These are phyloP conservation scores for Moniliophthora roreri DNA, from an alignment of 1,284 basidiomycete species.

Conservation along the genomic window DNA sequence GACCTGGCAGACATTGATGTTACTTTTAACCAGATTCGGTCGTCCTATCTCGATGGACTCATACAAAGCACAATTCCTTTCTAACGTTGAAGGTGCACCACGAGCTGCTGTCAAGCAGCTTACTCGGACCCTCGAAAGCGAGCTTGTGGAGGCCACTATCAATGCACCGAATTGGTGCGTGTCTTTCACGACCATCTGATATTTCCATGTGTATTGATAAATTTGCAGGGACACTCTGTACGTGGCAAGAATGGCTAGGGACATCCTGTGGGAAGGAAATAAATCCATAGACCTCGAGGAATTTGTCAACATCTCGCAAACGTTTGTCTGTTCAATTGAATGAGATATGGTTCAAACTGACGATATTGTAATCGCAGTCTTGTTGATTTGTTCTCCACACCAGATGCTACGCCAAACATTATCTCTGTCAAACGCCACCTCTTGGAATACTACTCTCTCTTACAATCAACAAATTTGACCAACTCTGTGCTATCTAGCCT, in stretches of 20 bases:
- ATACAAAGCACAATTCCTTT: conserved; percentile 80
- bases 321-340: conserved; percentile 54
- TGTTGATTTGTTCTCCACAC: conserved; percentile 80
- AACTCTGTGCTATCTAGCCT: conserved; percentile 81
- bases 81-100: conserved; percentile 61
- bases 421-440: conserved; percentile 66
- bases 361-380: conserved; percentile 46
- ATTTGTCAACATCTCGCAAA: conserved; percentile 85
- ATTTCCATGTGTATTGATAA: conserved; percentile 16
- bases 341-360: conserved; percentile 20
- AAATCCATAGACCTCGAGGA: conserved; percentile 74
- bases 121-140: conserved; percentile 71
- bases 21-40: conserved; percentile 62
- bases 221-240: conserved; percentile 77
- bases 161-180: conserved; percentile 92
- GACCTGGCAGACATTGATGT: neutral
- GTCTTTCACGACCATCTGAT: conserved; percentile 11
- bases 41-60: conserved; percentile 74
- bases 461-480: conserved; percentile 78
- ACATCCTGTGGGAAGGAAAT: conserved; percentile 85
- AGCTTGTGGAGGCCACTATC: conserved; percentile 77
- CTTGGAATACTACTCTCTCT: conserved; percentile 84
- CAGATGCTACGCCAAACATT: conserved; percentile 61
- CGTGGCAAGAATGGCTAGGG: conserved; percentile 84
- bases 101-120: conserved; percentile 87